phyloP scores from a whole-genome alignment of 148 eudicot genomes.

The Silene uniflora region DNA sequence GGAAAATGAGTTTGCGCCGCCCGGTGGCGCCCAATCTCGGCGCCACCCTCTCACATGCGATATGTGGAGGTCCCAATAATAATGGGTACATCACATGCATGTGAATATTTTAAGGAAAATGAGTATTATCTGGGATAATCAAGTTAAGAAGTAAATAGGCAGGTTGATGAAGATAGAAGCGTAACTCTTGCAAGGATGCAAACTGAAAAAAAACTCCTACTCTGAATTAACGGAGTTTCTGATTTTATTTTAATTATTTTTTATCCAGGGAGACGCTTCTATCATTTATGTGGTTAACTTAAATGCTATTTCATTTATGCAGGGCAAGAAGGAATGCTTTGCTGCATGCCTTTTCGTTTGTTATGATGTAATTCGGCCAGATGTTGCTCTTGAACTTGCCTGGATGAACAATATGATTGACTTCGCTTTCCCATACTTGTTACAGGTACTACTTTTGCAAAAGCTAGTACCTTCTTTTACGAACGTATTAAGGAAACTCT shows the following conservation, averaged over 20 bases:
- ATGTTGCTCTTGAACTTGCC: slow-evolving; percentile 96
- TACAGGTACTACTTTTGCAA: slow-evolving; percentile 54
- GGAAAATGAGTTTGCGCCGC: too few species aligned
- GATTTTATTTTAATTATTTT: neutral
- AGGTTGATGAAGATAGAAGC: neutral
- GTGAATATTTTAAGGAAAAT: too few species aligned
- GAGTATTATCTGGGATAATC: neutral
- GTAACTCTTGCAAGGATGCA: neutral
- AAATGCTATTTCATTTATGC: slow-evolving; percentile 20
- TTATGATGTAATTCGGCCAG: slow-evolving; percentile 83
- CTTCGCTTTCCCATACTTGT: slow-evolving; percentile 95
- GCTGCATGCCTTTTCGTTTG: slow-evolving; percentile 94
- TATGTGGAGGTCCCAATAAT: too few species aligned
- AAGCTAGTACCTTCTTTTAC: neutral
- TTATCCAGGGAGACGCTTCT: neutral
- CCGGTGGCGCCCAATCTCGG: too few species aligned
- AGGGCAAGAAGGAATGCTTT: slow-evolving; percentile 99
- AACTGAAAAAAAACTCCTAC: neutral
- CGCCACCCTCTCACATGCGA: too few species aligned
- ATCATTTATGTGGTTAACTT: slow-evolving; percentile 13
- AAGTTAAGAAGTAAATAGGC: neutral
- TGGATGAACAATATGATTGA: slow-evolving; percentile 99
- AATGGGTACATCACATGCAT: too few species aligned
- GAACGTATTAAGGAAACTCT: neutral
- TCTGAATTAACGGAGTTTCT: too few species aligned